Evolutionary conservation across 2,329 filamentous ascomycete genomes (phyloP), one percentile per base, ranked within the genome.

Genomic region (Cladophialophora immunda): DNA sequence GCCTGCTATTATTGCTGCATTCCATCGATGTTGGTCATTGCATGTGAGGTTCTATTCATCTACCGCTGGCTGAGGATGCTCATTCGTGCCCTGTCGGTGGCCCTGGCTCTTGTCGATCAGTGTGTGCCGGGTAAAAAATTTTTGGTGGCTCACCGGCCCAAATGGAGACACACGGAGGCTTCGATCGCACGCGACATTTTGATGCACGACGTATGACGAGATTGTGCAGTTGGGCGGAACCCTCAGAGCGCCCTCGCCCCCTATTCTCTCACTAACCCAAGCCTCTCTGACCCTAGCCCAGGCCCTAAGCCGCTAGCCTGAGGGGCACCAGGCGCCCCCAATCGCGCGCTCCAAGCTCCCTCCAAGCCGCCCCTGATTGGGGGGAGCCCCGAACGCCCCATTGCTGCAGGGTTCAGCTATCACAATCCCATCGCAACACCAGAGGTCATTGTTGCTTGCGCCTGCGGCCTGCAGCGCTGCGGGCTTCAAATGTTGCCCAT

Each of bases 321-420:
- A 47, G 41, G 57, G 41, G 41, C 57, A 34, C 57, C 22, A 19
- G 38, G 27, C 38, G 25, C 22, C 57, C 57, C 57, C 41, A 27
- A 59, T 27, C 45, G 45, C 2, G 45, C 19, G 13, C n/a, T 8
- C 15, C 22, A 13, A 50, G 19, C 8, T 25, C 19, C 45, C 45
- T 41, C 19, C 19, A 30, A 34, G 38, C 2, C 29, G 19, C 22
- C 45, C 32, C 19, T 61, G 47, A 61, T 61, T 61, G 58, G 58
- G 45, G 45, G 57, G 5, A 22, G 38, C 7, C 15, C 41, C 9
- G 38, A 25, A 27, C n/a, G 29, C 15, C 27, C 30, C 25, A 11
- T 9, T 38, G 45, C 58, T 61, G 45, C 58, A 61, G 58, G 58
- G 58, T 53, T 41, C 47, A 27, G 58, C 58, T 47, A 61, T 61